phyloP scores from a whole-genome alignment of 768 basidiomycete genomes.

The Agrocybe chaxingu region DNA sequence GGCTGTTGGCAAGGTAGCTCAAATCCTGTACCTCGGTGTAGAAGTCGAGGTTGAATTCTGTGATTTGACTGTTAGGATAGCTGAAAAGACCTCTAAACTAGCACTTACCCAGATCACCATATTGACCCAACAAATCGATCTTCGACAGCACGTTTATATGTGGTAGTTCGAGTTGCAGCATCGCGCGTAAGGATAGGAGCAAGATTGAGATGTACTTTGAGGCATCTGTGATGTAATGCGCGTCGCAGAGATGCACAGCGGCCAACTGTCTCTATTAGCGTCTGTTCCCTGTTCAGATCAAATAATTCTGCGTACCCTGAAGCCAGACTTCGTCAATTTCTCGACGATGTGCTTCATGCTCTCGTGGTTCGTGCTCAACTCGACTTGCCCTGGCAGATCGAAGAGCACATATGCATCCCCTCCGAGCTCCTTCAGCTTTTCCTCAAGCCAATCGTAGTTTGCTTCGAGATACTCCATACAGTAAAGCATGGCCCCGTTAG shows the following conservation, averaged over 20 bases:
- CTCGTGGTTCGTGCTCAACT: slow-evolving; percentile 93
- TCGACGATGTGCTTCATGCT: slow-evolving; percentile 80
- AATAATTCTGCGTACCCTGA: slow-evolving; percentile 62
- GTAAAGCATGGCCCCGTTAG: slow-evolving; percentile 95
- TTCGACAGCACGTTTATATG: slow-evolving; percentile 98
- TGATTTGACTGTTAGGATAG: neutral
- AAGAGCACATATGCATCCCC: slow-evolving; percentile 86
- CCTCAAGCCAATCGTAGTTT: slow-evolving; percentile 90
- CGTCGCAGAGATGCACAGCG: slow-evolving; percentile 93
- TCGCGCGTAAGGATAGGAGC: slow-evolving; percentile 87
- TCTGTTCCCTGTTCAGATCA: slow-evolving; percentile 2
- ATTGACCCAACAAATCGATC: slow-evolving; percentile 84
- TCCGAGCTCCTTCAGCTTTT: slow-evolving; percentile 59
- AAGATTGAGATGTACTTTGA: slow-evolving; percentile 93
- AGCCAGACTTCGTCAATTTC: slow-evolving; percentile 63
- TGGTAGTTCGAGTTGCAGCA: slow-evolving; percentile 98
- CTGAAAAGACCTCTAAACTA: slow-evolving; percentile 5
- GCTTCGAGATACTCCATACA: slow-evolving; percentile 95
- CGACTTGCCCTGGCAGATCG: slow-evolving; percentile 96
- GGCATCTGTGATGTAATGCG: slow-evolving; percentile 95
- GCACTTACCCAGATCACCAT: slow-evolving; percentile 82
- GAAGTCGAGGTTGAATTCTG: slow-evolving; percentile 96
- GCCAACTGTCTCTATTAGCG: slow-evolving; percentile 59
- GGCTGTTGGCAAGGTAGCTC: slow-evolving; percentile 75
- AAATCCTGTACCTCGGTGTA: slow-evolving; percentile 98